Evolutionary conservation across 164 flowering plant species (phyloP).

Genomic region (Stephania yunnanensis): DNA sequence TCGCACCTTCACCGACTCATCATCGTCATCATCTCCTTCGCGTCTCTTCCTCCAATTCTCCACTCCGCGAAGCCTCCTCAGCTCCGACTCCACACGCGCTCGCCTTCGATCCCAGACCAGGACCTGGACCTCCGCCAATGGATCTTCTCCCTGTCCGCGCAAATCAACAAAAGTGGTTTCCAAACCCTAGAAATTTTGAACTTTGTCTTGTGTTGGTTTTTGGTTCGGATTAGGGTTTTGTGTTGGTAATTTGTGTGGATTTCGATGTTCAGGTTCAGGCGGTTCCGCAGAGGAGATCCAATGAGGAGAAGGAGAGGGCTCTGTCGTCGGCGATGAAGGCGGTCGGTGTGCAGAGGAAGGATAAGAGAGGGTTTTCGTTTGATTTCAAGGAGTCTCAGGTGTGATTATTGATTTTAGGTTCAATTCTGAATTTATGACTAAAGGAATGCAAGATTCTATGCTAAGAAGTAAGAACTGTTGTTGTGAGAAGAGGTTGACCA

Average conservation of each 20-base stretch:
- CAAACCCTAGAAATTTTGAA: background rate
- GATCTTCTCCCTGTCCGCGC: background rate
- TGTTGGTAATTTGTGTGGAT: background rate
- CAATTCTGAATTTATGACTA: background rate
- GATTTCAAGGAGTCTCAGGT: conserved; percentile 70
- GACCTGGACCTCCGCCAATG: background rate
- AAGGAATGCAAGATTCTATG: too few relatives aligned
- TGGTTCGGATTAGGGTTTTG: background rate
- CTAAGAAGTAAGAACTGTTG: too few relatives aligned
- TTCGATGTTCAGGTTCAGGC: conserved; percentile 27
- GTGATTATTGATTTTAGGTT: background rate
- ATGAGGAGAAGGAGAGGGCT: conserved; percentile 33
- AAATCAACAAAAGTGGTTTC: conserved; percentile 19
- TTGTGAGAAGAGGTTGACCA: too few relatives aligned
- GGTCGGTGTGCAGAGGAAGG: conserved; percentile 48
- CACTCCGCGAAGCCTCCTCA: conserved; percentile 3
- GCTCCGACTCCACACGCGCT: background rate
- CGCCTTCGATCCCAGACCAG: background rate
- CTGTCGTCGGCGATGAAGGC: conserved; percentile 44
- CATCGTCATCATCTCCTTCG: background rate
- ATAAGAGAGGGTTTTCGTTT: conserved; percentile 35
- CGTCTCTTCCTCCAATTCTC: conserved; percentile 4
- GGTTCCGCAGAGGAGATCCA: conserved; percentile 35
- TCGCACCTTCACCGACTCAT: conserved; percentile 2
- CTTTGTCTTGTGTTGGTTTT: background rate